Conservation (phyloP, 352 stramenopile species). For the Globisporangium takayamanum region DNA sequence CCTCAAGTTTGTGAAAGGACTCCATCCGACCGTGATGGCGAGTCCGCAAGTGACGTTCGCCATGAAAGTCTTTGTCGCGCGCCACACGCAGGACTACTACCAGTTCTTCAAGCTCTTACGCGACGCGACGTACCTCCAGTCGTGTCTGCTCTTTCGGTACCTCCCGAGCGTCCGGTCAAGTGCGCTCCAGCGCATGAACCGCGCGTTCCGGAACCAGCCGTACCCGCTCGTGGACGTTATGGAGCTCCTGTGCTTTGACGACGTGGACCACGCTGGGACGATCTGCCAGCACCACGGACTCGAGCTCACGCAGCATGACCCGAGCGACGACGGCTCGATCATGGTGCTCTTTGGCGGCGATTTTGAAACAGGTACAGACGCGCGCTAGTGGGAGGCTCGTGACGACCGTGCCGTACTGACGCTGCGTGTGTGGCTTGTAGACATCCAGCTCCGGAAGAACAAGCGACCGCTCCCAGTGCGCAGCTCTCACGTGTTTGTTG, state of each 20-base stretch:
- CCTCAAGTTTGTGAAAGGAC: slow-evolving; percentile 80
- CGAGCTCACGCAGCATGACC: slow-evolving; percentile 35
- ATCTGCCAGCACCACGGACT: slow-evolving; percentile 70
- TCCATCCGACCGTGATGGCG: slow-evolving; percentile 49
- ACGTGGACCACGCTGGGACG: slow-evolving; percentile 56
- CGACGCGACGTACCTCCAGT: slow-evolving; percentile 73
- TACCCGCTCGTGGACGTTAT: slow-evolving; percentile 63
- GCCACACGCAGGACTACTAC: slow-evolving; percentile 80
- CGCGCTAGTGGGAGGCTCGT: background rate
- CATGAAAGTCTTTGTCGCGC: slow-evolving; percentile 82
- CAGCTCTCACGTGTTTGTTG: slow-evolving; percentile 61
- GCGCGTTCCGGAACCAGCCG: slow-evolving; percentile 56
- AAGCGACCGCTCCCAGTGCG: slow-evolving; percentile 55
- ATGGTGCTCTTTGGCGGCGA: slow-evolving; percentile 71
- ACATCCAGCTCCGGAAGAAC: slow-evolving; percentile 57
- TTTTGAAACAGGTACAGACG: slow-evolving; percentile 60
- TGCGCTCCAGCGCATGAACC: slow-evolving; percentile 76
- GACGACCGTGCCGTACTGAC: background rate
- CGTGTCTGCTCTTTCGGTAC: slow-evolving; percentile 79
- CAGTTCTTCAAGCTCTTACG: slow-evolving; percentile 77
- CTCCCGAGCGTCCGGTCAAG: slow-evolving; percentile 68
- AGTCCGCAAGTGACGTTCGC: slow-evolving; percentile 80
- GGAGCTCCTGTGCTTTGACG: slow-evolving; percentile 75
- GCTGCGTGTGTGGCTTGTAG: slow-evolving; percentile 16
- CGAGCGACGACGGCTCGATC: slow-evolving; percentile 32